phyloP scores from a whole-genome alignment of 225 moss, liverwort and hornwort genomes.

The Climacium dendroides region DNA sequence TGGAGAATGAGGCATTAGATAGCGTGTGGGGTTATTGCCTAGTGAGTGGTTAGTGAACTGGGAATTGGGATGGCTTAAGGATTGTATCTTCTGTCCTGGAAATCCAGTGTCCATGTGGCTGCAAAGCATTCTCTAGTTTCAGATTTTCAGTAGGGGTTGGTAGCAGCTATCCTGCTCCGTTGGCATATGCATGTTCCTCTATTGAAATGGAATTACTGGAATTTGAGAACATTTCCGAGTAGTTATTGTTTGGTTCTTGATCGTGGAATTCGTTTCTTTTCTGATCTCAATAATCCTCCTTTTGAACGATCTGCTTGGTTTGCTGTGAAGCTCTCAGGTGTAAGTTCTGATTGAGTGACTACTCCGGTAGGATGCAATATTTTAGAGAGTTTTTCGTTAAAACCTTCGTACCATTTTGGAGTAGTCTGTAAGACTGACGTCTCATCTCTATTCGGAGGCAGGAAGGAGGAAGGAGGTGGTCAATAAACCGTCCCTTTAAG shows the following conservation, averaged over 20 bases:
- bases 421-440: background rate
- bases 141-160: background rate
- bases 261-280: background rate
- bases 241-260: background rate
- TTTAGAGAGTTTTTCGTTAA: background rate
- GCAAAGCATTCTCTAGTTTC: background rate
- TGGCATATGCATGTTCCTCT: background rate
- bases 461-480: background rate
- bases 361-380: background rate
- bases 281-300: background rate
- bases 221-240: background rate
- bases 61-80: background rate
- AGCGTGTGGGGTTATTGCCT: background rate
- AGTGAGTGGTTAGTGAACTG: background rate
- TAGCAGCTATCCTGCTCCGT: background rate
- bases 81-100: background rate
- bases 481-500: background rate
- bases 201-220: background rate
- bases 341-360: background rate
- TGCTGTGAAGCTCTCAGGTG: background rate
- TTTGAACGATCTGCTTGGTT: background rate
- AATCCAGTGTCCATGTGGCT: background rate
- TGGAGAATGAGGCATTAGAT: background rate
- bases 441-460: background rate
- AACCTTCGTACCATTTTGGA: background rate